These are phyloP conservation scores for Piper longum DNA, from an alignment of 164 flowering plant species.

Conservation along the genomic window DNA sequence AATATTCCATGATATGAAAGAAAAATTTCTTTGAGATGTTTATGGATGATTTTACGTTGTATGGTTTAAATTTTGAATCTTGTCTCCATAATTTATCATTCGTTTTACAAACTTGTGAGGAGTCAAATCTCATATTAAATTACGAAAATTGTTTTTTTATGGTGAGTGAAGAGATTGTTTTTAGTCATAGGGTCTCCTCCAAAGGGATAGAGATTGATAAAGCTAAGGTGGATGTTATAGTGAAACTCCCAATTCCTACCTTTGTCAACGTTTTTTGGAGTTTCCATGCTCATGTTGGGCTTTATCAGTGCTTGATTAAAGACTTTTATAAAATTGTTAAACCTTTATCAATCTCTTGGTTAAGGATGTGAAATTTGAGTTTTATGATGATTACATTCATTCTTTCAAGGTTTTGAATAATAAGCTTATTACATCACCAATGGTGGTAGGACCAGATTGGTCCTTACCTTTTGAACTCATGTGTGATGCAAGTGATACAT, in stretches of 20 bases:
- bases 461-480: neutral
- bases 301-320: neutral
- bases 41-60: neutral
- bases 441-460: neutral
- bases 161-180: neutral
- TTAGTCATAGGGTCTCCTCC: too few relatives aligned
- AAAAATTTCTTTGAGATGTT: neutral
- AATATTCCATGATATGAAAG: neutral
- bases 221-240: neutral
- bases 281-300: neutral
- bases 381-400: too few relatives aligned
- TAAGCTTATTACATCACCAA: too few relatives aligned
- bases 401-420: too few relatives aligned
- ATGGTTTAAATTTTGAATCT: neutral
- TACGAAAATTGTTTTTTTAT: neutral
- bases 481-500: slow-evolving; percentile 8
- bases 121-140: neutral
- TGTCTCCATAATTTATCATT: neutral
- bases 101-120: neutral
- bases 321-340: neutral
- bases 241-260: neutral
- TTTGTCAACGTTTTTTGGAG: neutral
- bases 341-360: neutral
- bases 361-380: neutral
- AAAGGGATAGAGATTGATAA: neutral